These are phyloP conservation scores for Raffaelea ambrosiae DNA, from an alignment of 2,329 filamentous ascomycete species.

Conservation along the genomic window DNA sequence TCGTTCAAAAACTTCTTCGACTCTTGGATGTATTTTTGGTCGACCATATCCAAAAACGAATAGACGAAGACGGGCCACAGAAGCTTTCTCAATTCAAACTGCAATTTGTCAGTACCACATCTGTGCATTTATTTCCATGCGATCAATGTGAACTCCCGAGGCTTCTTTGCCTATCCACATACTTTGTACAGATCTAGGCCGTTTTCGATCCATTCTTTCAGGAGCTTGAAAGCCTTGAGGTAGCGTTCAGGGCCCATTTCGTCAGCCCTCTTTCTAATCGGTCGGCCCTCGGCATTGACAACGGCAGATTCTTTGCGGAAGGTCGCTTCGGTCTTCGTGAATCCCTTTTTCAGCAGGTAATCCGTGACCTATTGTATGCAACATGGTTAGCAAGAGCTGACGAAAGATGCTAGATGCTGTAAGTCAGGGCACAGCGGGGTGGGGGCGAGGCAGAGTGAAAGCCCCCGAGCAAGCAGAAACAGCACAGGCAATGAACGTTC, in stretches of 20 bases:
- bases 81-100: slow-evolving; percentile 81
- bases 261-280: slow-evolving; percentile 56
- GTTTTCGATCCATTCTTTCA: slow-evolving; percentile 81
- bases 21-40: slow-evolving; percentile 62
- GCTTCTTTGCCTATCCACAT: no score
- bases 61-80: slow-evolving; percentile 95
- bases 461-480: no score
- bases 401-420: no score
- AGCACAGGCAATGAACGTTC: no score
- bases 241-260: slow-evolving; percentile 71
- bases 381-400: neutral
- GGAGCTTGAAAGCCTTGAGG: slow-evolving; percentile 60
- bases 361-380: slow-evolving; percentile 65
- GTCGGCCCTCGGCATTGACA: slow-evolving; percentile 71
- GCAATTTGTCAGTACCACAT: no score
- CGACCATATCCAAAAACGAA: slow-evolving; percentile 74
- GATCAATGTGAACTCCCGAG: no score
- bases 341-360: slow-evolving; percentile 92
- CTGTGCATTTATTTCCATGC: neutral
- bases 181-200: slow-evolving; percentile 92
- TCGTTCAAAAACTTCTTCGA: slow-evolving; percentile 64
- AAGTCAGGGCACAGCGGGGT: no score
- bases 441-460: no score
- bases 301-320: slow-evolving; percentile 85
- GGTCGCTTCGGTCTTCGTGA: slow-evolving; percentile 84